These are phyloP conservation scores for Backusella sp. DNA, from an alignment of 192 early-diverging fungal genomes.

Conservation along the genomic window DNA sequence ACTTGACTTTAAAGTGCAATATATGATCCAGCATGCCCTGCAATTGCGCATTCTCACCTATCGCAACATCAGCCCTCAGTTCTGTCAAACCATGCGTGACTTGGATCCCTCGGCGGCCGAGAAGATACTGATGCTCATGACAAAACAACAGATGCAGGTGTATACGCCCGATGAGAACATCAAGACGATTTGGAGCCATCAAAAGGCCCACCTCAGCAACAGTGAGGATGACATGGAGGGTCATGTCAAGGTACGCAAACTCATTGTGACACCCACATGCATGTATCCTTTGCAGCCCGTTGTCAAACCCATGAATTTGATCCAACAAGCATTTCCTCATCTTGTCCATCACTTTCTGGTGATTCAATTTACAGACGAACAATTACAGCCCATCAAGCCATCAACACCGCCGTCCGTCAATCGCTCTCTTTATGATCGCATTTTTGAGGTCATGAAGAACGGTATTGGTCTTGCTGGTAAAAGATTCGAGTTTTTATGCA, in stretches of 20 bases:
- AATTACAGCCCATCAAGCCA: constrained; percentile 27
- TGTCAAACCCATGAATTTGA: constrained; percentile 61
- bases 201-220: constrained; percentile 9
- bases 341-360: constrained; percentile 59
- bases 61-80: constrained; percentile 36
- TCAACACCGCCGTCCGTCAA: constrained; percentile 7
- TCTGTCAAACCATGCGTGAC: constrained; percentile 13
- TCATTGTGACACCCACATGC: constrained; percentile 63
- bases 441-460: constrained; percentile 37
- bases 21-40: constrained; percentile 42
- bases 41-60: constrained; percentile 37
- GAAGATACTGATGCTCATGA: constrained; percentile 27
- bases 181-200: background rate
- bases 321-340: constrained; percentile 51
- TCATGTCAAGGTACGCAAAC: constrained; percentile 43
- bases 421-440: constrained; percentile 45
- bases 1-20: constrained; percentile 40
- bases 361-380: constrained; percentile 68
- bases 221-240: background rate
- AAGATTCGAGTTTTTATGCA: constrained; percentile 57
- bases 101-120: background rate
- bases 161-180: constrained; percentile 34
- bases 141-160: constrained; percentile 19
- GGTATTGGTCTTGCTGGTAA: constrained; percentile 54
- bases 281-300: constrained; percentile 60